Base-by-base conservation (phyloP, 2,329 filamentous ascomycete species). In the Aspergillus sp. region DNA sequence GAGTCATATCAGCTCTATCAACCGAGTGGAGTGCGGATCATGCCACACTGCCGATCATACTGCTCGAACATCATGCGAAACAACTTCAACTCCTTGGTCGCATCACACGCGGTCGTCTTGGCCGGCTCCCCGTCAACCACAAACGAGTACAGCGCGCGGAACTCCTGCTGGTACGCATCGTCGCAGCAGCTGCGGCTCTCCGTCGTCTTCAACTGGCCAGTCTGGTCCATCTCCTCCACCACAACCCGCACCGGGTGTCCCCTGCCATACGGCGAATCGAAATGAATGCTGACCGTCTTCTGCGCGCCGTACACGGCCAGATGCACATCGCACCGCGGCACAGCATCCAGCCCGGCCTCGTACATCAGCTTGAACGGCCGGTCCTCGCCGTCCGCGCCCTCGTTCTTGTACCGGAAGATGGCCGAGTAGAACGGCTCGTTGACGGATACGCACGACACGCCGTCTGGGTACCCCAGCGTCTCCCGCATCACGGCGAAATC, bases 231-330 rank as follows among this genome's bases (percentile, higher is more conserved):
- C 30, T 58, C 52, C 26, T 61, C 52, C 7, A 63, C 50, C 6
- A 52, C 43, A 33, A 75, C 63, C 4, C 58, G 67, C 15, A 72
- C 67, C 0, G 69, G 67, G 1, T 75, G 51, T 0, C 66, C 72
- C 41, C 73, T 74, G n/a, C 75, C 59, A 35, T 69, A 75, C 0
- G 74, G 75, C 0, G 71, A 69, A 35, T 79, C 71, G 40, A 71
- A 75, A 22, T 68, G 47, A 8, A 79, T 59, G 1, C 57, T 62
- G 0, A 79, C 67, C 0, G 66, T 68, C 53, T 78, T 79, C 5
- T 63, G 56, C 11, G 59, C 48, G 0, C 66, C 66, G 40, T 74
- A 78, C 0, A 79, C 58, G 4, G 55, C 53, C 3, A 61, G 20
- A 41, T 57, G 52, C 1, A 57, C 54, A 34, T 61, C 57, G 5